Percentiles rank a stretch among this genome's conserved stretches.
phyloP scores from a whole-genome alignment of 1,139 yeast genomes.

The Yamadazyma blattariae region DNA sequence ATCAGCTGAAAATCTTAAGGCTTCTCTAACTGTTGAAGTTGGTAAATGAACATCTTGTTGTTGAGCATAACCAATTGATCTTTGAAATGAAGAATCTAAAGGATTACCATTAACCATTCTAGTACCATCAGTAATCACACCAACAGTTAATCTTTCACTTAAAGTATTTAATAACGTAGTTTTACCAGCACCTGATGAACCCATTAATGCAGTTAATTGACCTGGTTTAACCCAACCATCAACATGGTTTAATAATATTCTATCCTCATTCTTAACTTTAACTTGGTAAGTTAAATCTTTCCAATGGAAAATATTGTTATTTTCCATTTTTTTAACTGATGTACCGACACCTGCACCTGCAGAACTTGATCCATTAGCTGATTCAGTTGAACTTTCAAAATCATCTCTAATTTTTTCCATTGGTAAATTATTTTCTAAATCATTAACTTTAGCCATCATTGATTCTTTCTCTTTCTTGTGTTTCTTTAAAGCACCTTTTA shows the following conservation, averaged over 20 bases:
- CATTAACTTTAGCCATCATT: constrained; percentile 8
- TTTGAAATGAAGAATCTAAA: constrained; percentile 71
- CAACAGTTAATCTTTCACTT: constrained; percentile 75
- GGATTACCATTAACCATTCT: constrained; percentile 71
- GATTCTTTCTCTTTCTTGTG: constrained; percentile 18
- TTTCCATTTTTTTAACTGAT: constrained; percentile 4
- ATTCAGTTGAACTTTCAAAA: constrained; percentile 3
- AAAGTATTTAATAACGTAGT: constrained; percentile 71
- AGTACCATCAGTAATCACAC: constrained; percentile 66
- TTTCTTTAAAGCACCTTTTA: constrained; percentile 27
- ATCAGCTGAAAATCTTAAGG: constrained; percentile 69
- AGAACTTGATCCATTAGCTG: constrained; percentile 1
- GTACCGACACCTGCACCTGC: constrained; percentile 2
- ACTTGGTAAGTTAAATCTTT: constrained; percentile 73
- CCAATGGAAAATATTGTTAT: constrained; percentile 67
- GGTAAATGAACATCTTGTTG: constrained; percentile 76
- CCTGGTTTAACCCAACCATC: constrained; percentile 84
- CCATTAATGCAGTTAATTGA: constrained; percentile 55
- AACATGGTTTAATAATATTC: constrained; percentile 63
- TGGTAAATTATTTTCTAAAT: constrained; percentile 13
- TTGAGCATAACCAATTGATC: constrained; percentile 81
- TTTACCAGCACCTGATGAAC: constrained; percentile 88
- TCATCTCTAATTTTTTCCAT: constrained; percentile 17
- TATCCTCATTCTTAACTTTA: constrained; percentile 58
- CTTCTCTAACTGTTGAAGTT: constrained; percentile 77